phyloP scores from a whole-genome alignment of 2,329 filamentous ascomycete genomes.

The Capronia epimyces region DNA sequence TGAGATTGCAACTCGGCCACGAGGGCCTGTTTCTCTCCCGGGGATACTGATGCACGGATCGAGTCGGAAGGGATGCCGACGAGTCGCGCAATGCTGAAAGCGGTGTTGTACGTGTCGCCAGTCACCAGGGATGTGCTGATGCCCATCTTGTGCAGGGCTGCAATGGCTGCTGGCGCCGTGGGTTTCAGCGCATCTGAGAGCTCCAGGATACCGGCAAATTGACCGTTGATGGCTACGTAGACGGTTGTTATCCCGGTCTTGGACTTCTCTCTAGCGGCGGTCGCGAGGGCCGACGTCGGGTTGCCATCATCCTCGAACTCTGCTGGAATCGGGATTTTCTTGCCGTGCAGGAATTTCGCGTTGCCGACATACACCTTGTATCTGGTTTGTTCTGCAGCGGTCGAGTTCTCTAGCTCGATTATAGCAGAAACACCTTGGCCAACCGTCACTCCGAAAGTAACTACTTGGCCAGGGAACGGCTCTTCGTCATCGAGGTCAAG shows the following conservation, averaged over 20 bases:
- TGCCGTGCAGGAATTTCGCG: conserved; percentile 66
- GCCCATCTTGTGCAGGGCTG: conserved; percentile 76
- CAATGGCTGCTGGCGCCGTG: conserved; percentile 71
- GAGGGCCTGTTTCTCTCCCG: conserved; percentile 84
- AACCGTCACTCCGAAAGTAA: conserved; percentile 75
- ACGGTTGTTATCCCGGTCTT: conserved; percentile 77
- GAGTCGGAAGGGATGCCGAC: conserved; percentile 73
- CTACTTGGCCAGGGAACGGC: conserved; percentile 73
- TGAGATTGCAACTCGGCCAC: conserved; percentile 67
- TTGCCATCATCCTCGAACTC: conserved; percentile 36
- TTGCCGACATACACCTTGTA: conserved; percentile 84
- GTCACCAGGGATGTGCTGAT: conserved; percentile 89
- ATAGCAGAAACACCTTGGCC: conserved; percentile 78
- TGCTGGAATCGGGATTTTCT: conserved; percentile 53
- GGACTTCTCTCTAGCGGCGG: conserved; percentile 27
- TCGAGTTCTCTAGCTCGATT: conserved; percentile 60
- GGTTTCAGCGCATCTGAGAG: conserved; percentile 89
- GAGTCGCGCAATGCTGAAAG: conserved; percentile 71
- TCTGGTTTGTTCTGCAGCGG: conserved; percentile 53
- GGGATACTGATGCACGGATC: conserved; percentile 81
- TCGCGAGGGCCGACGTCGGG: conserved; percentile 15
- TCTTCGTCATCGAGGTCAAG: conserved; percentile 67
- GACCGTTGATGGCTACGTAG: conserved; percentile 78
- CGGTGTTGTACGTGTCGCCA: conserved; percentile 81
- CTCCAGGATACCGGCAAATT: conserved; percentile 74